Base-by-base conservation (phyloP, 257 asterid species). In the Solanum sejunctum region DNA sequence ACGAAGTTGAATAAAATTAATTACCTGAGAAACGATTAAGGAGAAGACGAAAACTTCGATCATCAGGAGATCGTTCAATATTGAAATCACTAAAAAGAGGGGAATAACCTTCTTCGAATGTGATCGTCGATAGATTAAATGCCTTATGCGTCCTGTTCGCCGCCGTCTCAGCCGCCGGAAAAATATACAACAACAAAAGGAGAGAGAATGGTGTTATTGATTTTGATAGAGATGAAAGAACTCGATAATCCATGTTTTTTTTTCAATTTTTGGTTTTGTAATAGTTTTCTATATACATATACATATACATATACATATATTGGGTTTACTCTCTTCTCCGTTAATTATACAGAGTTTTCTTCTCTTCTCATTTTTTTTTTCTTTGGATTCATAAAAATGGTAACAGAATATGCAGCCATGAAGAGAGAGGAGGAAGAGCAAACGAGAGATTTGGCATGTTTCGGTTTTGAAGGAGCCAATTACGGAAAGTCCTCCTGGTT, bases 41-140 rank as follows among this genome's bases (percentile, higher is more conserved):
- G 87, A 93, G 91, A 87, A 95, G 98, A 85, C 92, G 85, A 58
- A 93, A 95, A 70, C 93, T 52, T 69, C 78, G 86, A 83, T 92
- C 94, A 69, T 94, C 96, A 12, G 73, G 69, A 1, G 97, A 94
- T 9, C 93, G 88, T 7, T 88, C 85, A 67, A 95, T 93, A 84
- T 95, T 95, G 90, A 95, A 95, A 69, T 92, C 89, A 89, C 98
- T 91, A 82, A 95, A 95, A 87, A 95, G 98, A 36, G 98, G 92
- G n/a, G 91, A 88, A 89, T 88, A 95, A 3, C 94, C 90, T 83
- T 91, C 84, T 26, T 72, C 84, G 71, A 88, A 95, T 36, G 91
- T 86, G 85, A 92, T 88, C 86, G 96, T 83, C 72, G 96, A 86
- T 61, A 90, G 90, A 83, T 95, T 91, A 86, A 92, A 92, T 15